phyloP scores from a whole-genome alignment of 164 flowering plant genomes.

The Annona squamosa region DNA sequence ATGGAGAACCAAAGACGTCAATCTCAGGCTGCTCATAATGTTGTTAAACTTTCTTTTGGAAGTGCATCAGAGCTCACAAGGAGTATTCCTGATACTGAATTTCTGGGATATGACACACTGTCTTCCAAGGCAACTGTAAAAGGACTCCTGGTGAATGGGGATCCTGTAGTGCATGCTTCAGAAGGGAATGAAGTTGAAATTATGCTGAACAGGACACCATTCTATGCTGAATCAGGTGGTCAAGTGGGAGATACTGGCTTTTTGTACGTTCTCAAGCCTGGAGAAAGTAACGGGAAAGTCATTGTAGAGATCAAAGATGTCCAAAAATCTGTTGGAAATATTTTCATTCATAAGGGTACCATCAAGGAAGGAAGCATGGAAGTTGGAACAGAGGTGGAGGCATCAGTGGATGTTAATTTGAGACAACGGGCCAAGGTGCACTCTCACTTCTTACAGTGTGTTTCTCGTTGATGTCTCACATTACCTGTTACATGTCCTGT shows the following conservation, averaged over 20 bases:
- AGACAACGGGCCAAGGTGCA: slow-evolving; percentile 85
- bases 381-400: slow-evolving; percentile 78
- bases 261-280: slow-evolving; percentile 41
- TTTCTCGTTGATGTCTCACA: neutral
- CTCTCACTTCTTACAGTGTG: neutral
- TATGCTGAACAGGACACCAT: slow-evolving; percentile 71
- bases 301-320: slow-evolving; percentile 78
- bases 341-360: slow-evolving; percentile 80
- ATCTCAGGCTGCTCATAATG: slow-evolving; percentile 87
- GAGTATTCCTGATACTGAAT: slow-evolving; percentile 62
- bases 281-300: slow-evolving; percentile 26
- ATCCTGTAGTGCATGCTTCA: slow-evolving; percentile 48
- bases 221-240: slow-evolving; percentile 98
- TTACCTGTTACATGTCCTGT: neutral
- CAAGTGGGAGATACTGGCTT: slow-evolving; percentile 84
- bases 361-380: slow-evolving; percentile 63
- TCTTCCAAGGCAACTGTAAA: slow-evolving; percentile 55
- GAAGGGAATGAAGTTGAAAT: slow-evolving; percentile 85
- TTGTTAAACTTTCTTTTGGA: slow-evolving; percentile 69
- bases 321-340: slow-evolving; percentile 61
- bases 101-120: slow-evolving; percentile 81
- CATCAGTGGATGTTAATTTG: slow-evolving; percentile 69
- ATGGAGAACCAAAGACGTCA: slow-evolving; percentile 88
- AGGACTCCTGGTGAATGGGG: slow-evolving; percentile 75
- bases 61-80: slow-evolving; percentile 39